These are phyloP conservation scores for Bruguiera gymnorhiza DNA, from an alignment of 345 rosid species.

Conservation along the genomic window DNA sequence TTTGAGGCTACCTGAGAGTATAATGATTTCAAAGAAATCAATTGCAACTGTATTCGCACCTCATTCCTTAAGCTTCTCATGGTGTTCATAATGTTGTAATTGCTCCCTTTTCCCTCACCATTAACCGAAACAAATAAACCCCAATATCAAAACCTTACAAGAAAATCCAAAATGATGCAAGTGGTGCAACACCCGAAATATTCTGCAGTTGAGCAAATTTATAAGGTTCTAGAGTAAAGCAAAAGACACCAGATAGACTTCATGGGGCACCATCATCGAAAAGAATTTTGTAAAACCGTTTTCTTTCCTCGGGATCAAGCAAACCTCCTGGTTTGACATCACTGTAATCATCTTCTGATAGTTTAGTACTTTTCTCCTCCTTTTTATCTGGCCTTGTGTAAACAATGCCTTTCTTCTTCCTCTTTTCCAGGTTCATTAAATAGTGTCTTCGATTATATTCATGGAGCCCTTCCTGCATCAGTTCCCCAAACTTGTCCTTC, in stretches of 20 bases:
- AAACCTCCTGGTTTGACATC: slow-evolving; percentile 50
- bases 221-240: neutral
- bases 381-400: slow-evolving; percentile 32
- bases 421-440: slow-evolving; percentile 60
- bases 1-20: too few species aligned
- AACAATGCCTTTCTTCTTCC: slow-evolving; percentile 50
- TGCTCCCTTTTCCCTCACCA: too few species aligned
- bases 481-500: slow-evolving; percentile 81
- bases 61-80: too few species aligned
- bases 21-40: too few species aligned
- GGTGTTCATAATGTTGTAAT: too few species aligned
- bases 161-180: neutral
- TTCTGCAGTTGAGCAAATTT: neutral
- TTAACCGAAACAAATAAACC: too few species aligned
- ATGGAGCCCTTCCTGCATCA: slow-evolving; percentile 88
- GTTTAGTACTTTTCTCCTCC: slow-evolving; percentile 31
- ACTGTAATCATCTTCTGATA: slow-evolving; percentile 42
- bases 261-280: slow-evolving; percentile 49
- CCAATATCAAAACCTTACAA: neutral
- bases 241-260: slow-evolving; percentile 3
- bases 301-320: slow-evolving; percentile 80
- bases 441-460: slow-evolving; percentile 59
- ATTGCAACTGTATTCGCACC: too few species aligned
- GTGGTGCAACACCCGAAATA: neutral
- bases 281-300: slow-evolving; percentile 71